Base-by-base conservation (phyloP, 768 basidiomycete species). In the Leccinum incarnatum region DNA sequence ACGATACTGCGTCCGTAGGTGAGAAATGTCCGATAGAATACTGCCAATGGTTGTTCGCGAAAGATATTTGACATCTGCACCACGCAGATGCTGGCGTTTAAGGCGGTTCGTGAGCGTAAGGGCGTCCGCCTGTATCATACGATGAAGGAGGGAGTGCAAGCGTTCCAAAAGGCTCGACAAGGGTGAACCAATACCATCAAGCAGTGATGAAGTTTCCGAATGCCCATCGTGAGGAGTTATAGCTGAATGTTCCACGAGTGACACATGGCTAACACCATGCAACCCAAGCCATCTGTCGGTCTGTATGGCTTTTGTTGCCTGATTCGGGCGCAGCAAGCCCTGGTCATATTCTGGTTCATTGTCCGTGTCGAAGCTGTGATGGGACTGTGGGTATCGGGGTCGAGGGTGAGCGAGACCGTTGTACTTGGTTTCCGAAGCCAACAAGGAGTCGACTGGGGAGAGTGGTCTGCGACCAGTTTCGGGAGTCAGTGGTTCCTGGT, bases 61-160 rank as follows among this genome's bases (percentile, higher is more conserved):
- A 17, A 98, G 80, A 69, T 97, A 89, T 30, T 85, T 83, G 30
- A 98, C 82, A 64, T 97, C 94, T 9, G 93, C 89, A 23, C 88
- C 89, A 58, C 83, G 83, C 19, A 98, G 79, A 66, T 95, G 85
- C 65, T 98, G 95, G 56, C 94, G 88, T 73, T 93, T 95, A 27
- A 98, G 78, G 27, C 97, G 87, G 62, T 90, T 91, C 32, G 92
- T 93, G 45, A 98, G 78, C 2, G 93, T 94, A 21, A 88, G 79
- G 2, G 95, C 88, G 64, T 98, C 95, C 1, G 95, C 88, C 61
- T 89, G 78, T 45, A 79, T 75, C 55, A 92, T 75, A 36, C 84
- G 83, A 27, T 79, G 77, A 58, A 95, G 79, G 3, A 98, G 75
- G 27, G 79, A 77, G 25, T 78, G 72, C 50, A 89, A 77, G 57